Base-by-base conservation (phyloP, 2,329 filamentous ascomycete genomes). In the Beauveria bassiana region DNA sequence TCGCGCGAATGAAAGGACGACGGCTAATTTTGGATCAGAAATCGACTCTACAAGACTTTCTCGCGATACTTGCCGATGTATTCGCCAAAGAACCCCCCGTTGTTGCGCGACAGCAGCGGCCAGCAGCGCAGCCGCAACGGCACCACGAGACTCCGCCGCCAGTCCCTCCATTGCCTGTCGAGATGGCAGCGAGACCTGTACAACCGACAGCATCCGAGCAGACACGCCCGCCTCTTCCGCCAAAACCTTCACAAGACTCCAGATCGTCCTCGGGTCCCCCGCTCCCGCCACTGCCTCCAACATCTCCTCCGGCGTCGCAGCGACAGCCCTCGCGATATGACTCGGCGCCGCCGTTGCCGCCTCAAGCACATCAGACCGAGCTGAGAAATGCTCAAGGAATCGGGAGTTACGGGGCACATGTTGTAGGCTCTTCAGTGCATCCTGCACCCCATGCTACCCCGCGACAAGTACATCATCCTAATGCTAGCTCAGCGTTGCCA, bases 1-100 rank as follows among this genome's bases (percentile, higher is more conserved):
- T 9, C 12, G 31, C 3, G 10, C 50, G 24, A n/a, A 10, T 20
- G 10, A 3, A 2, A 18, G 43, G 47, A 6, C 1, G n/a, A 10
- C 42, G 62, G 26, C 67, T 72, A 62, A 72, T 38, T 57, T 8
- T 10, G 0, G 3, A 14, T 3, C 56, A 87, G 91, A 93, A 91
- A 79, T 96, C 91, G 1, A 93, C 86, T 38, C 78, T 97, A 3
- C 77, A 89, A 47, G 92, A 96, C 70, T 91, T 98, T 62, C 76
- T 98, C 2, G 86, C 85, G 18, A 89, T 96, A 31, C 76, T 99
- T 3, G 84, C 89, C 66, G 91, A 95, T 59, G 81, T 98, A 24
- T 99, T 99, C 71, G 88, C 92, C 43, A 96, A 96, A 75, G 95
- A 99, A 69, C 95, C 95, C 9, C 95, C 95, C 0, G 90, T 98